A percentile compares a stretch with the other conserved stretches of the same genome.
Evolutionary conservation across 1,284 basidiomycete genomes (phyloP).

Genomic region (Cutaneotrichosporon sp.): DNA sequence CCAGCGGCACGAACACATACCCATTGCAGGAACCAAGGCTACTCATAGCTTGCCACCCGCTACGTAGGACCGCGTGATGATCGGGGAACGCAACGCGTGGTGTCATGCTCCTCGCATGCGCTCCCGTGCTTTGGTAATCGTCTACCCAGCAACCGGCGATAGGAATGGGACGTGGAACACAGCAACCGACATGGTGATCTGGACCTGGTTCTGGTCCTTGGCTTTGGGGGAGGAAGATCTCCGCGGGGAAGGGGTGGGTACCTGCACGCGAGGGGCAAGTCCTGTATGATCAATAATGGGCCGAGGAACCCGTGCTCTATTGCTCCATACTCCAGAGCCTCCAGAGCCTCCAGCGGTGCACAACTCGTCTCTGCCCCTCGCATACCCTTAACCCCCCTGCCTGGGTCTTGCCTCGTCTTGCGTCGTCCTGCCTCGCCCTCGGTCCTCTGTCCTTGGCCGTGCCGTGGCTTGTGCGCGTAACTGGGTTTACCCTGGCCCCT

Average conservation of each 20-base stretch:
- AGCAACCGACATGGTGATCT: background rate
- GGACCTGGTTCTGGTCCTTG: background rate
- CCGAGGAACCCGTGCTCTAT: constrained; percentile 3
- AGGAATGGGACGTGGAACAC: constrained; percentile 1
- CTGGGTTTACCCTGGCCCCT: background rate
- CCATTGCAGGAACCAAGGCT: background rate
- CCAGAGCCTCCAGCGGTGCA: background rate
- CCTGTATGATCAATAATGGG: constrained; percentile 5
- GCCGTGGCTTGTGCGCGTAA: constrained; percentile 1
- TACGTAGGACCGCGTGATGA: constrained; percentile 6
- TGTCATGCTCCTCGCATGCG: background rate
- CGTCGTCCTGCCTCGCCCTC: too few species aligned
- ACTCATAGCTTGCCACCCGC: background rate
- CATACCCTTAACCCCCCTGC: too few species aligned
- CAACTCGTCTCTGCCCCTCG: background rate
- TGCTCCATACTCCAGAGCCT: background rate
- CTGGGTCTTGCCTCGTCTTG: too few species aligned
- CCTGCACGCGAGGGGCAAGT: background rate
- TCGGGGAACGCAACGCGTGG: constrained; percentile 7
- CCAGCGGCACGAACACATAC: too few species aligned
- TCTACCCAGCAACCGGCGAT: constrained; percentile 10
- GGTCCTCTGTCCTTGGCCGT: background rate
- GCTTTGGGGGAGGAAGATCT: background rate
- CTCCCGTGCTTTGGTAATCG: background rate
- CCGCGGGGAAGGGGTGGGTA: background rate